Evolutionary conservation across 1,139 yeast species (phyloP), one percentile per base, ranked within the genome.

Genomic region (Protomyces gravidus): DNA sequence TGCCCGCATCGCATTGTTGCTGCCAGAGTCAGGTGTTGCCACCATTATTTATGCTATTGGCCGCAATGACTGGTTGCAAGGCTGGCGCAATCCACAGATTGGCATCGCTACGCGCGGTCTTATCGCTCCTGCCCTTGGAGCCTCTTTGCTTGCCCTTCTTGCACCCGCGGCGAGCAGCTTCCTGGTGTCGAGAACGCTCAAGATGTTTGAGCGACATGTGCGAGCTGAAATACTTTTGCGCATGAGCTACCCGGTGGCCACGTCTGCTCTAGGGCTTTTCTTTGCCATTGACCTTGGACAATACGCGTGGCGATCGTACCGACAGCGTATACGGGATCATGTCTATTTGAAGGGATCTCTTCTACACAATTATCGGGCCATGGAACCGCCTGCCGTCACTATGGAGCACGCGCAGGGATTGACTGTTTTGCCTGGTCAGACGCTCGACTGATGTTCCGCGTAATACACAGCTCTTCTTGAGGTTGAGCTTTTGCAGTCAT

Each of bases 11-110:
- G 51, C 53, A n/a, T 23, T 58, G 36, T 42, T 42, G 39, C 47
- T 50, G 51, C 59, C 56, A 4, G 42, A 36, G 4, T 45, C 42
- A 15, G 15, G n/a, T 5, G n/a, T 30, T 13, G 23, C 28, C 21
- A 49, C 57, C 30, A 42, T 11, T 23, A 36, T 36, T 15, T 17
- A 36, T 9, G 21, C 21, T n/a, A 17, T 15, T 11, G 19, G 19
- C 11, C 42, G 19, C 9, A 53, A 45, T 21, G 46, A 53, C 39
- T 52, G 57, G 57, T 27, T 45, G 17, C 47, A 28, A 30, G 62
- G 62, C 9, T 58, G 60, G 59, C 30, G 48, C 19, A 19, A 56
- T 25, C 62, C 62, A 11, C 50, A 59, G 26, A 42, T 59, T 23
- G 46, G 39, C 11, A 19, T 48, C n/a, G 55, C 62, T 17, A 59